Base-by-base conservation (phyloP, 805 yeast genomes). In the Kluyveromyces dobzhanskii region DNA sequence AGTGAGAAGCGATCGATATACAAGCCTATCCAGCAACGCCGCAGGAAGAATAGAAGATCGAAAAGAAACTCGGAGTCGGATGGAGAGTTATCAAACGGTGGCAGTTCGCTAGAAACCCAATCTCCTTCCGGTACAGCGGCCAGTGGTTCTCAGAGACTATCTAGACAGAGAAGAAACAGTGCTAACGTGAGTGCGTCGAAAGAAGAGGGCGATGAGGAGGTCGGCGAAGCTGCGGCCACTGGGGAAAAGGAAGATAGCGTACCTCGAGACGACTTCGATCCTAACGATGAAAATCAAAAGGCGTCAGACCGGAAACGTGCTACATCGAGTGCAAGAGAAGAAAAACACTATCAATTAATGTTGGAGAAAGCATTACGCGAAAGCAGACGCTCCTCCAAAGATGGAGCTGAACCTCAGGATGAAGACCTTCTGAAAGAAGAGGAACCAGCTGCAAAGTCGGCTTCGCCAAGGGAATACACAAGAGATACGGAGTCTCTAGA, bases 301-400 rank as follows among this genome's bases (percentile, higher is more conserved):
- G 44, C 51, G 12, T 49, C 48, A 34, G 61, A 57, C 39, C 57
- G 65, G 32, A 64, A 61, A 34, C 48, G 68, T 29, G 67, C 65
- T 6, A 65, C 67, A 4, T 60, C 54, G 18, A 52, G 55, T 37
- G 65, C 68, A 2, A 57, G 69, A 43, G 70, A 66, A 43, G 71
- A 67, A 39, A 64, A 65, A n/a, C 65, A 67, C 29, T 67, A 65
- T 42, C 69, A 65, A 46, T 56, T 62, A 19, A 56, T 66, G 60
- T 47, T 67, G 11, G 64, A 67, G 40, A 56, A 66, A 40, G 71
- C 64, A 0, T 53, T 67, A 37, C 59, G 60, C 32, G 71, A 65
- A 42, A 64, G 69, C 38, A 58, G 60, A 44, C 59, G 59, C 28
- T 62, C 63, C 19, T 65, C 65, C 1, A 53, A 34, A 26, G 40